Percentiles rank a stretch among this genome's conserved stretches.
Evolutionary conservation across 2,329 filamentous ascomycete genomes (phyloP).

Genomic region (Fusarium caatingaense): DNA sequence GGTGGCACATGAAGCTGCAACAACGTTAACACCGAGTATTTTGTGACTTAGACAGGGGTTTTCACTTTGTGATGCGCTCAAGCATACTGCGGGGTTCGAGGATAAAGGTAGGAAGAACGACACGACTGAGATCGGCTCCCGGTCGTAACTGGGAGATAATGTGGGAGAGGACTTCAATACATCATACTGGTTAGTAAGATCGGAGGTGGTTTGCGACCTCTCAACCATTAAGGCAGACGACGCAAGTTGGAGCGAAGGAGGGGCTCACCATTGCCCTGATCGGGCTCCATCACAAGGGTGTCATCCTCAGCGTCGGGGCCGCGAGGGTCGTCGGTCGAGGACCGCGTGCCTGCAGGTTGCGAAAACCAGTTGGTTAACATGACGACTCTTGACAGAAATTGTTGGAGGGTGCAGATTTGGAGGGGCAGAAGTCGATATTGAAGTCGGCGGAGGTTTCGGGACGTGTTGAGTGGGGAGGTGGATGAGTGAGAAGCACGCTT

Average conservation of each 20-base stretch:
- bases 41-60: conserved; percentile 6
- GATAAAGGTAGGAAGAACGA: conserved; percentile 97
- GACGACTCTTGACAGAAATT: conserved; percentile 32
- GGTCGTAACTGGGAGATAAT: conserved; percentile 97
- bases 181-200: conserved; percentile 30
- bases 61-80: conserved; percentile 96
- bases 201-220: conserved; percentile 14
- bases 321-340: conserved; percentile 67
- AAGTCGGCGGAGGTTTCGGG: conserved; percentile 41
- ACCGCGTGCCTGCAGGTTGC: conserved; percentile 58
- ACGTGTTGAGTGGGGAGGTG: conserved; percentile 42
- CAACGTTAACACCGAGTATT: conserved; percentile 18
- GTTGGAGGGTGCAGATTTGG: conserved; percentile 34
- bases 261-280: conserved; percentile 87
- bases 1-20: conserved; percentile 96
- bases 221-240: conserved; percentile 16
- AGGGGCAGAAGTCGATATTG: conserved; percentile 24
- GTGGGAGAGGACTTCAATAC: conserved; percentile 82
- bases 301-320: conserved; percentile 68
- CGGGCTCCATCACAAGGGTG: conserved; percentile 85
- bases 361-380: conserved; percentile 60
- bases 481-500: conserved; percentile 36
- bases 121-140: conserved; percentile 92
- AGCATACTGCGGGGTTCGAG: conserved; percentile 98
- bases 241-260: conserved; percentile 14